Conservation (phyloP, 2,329 filamentous ascomycete species). For the Emmonsiellopsis sp. region DNA sequence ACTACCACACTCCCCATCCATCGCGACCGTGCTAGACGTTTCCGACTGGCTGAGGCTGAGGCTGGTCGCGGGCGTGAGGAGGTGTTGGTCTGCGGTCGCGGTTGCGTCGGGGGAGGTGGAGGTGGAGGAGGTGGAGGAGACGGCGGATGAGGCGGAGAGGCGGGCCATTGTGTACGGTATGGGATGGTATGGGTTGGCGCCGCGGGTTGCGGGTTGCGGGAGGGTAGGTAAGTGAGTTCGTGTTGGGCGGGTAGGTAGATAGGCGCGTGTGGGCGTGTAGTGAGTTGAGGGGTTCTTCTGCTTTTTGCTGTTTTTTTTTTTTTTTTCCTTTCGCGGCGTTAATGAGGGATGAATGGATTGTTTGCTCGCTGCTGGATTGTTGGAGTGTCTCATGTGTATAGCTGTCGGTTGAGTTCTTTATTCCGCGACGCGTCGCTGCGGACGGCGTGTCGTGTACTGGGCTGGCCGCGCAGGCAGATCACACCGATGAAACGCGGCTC, state of each 20-base stretch:
- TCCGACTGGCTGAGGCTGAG: conserved; percentile 25
- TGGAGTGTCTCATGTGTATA: too few relatives aligned
- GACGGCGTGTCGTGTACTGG: background rate
- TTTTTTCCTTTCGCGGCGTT: too few relatives aligned
- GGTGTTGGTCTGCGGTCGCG: conserved; percentile 26
- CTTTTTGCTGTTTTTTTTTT: too few relatives aligned
- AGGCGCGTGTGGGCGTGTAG: too few relatives aligned
- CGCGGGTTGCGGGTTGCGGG: background rate
- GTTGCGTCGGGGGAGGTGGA: conserved; percentile 16
- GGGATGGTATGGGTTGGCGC: background rate
- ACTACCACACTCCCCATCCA: background rate
- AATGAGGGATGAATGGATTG: too few relatives aligned
- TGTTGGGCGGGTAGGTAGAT: background rate
- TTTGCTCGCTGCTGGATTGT: too few relatives aligned
- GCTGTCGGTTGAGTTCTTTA: too few relatives aligned
- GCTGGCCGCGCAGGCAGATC: background rate
- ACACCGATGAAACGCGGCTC: background rate
- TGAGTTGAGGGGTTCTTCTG: too few relatives aligned
- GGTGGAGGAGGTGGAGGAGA: conserved; percentile 21
- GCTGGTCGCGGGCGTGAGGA: conserved; percentile 36
- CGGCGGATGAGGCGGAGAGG: conserved; percentile 19
- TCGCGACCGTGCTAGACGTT: conserved; percentile 30
- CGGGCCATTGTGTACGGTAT: conserved; percentile 20
- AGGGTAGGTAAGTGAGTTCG: background rate
- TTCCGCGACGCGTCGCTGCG: background rate